Evolutionary conservation across 1,139 yeast species (phyloP), one percentile per base, ranked within the genome.

Genomic region (Suhomyces bribrorum): DNA sequence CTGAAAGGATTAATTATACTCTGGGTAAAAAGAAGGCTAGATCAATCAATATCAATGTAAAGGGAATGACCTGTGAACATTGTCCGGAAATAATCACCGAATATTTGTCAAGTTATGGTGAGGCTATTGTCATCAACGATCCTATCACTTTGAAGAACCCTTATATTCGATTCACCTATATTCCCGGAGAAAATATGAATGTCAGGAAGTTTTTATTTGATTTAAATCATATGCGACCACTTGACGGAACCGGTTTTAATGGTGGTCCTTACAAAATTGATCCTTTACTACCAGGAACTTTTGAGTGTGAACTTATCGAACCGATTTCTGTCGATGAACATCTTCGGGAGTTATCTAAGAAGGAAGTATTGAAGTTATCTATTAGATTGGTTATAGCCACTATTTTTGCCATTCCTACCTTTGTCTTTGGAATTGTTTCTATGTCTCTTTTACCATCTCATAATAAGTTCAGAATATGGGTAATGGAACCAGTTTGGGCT

Each of bases 21-120:
- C 66, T 74, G 23, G 64, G 69, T 2, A 71, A 70, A 42, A 65
- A 66, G 34, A 66, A 60, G 36, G 66, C 81, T 5, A 69, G 92
- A 48, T 68, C 81, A 0, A 75, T 83, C 33, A 76, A 76, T 46
- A 61, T 83, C 38, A 68, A 67, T 29, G 69, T 85, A n/a, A 69
- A 68, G 4, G 90, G 90, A 1, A 83, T 85, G 87, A 79, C 62
- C 53, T 85, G 92, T 61, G 73, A 67, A 14, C 79, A 81, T 52
- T 85, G 92, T 53, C 92, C 92, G 1, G 75, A 72, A 22, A 55
- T 71, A 2, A 69, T 85, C 28, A 73, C 73, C 49, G 61, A 67
- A 2, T 75, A 75, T 32, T 62, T 85, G 36, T 52, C 62, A 3
- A 64, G 69, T 8, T 78, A 70, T 52, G 89, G 87, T 37, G 76